These are phyloP conservation scores for Epichloe coenophiala DNA, from an alignment of 2,329 filamentous ascomycete genomes.

Conservation along the genomic window DNA sequence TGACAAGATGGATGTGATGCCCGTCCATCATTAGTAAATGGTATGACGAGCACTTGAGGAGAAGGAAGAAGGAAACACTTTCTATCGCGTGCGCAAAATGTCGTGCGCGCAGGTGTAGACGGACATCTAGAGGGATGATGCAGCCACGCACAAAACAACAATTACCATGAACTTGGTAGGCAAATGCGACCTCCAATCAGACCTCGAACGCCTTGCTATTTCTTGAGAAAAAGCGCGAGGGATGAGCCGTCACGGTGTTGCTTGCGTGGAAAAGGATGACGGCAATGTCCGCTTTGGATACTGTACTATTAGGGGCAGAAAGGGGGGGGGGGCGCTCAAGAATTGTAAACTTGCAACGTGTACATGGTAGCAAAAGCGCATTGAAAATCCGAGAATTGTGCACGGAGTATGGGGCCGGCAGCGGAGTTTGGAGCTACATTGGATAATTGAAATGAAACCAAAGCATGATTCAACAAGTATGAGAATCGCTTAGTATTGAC, in stretches of 20 bases:
- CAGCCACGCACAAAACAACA: neutral
- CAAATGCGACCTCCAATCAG: neutral
- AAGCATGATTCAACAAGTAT: neutral
- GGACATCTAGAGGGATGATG: neutral
- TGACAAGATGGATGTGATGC: conserved; percentile 81
- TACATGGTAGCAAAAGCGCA: conserved; percentile 9
- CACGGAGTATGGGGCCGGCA: conserved; percentile 5
- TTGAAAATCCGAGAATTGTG: neutral
- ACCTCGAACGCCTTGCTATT: neutral
- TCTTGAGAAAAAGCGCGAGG: neutral
- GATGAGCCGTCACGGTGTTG: neutral
- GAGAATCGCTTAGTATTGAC: too few species aligned
- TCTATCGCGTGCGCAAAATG: neutral
- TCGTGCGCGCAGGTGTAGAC: neutral
- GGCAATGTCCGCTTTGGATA: conserved; percentile 11
- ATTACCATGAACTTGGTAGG: neutral
- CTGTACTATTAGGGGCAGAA: conserved; percentile 12
- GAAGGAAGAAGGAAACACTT: neutral
- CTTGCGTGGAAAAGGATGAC: neutral
- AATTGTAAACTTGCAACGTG: conserved; percentile 8
- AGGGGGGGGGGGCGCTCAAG: neutral
- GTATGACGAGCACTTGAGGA: neutral
- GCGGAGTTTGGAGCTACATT: conserved; percentile 5
- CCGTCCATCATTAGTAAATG: conserved; percentile 38
- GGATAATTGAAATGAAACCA: conserved; percentile 3